These are phyloP conservation scores for Aspergillus taichungensis DNA, from an alignment of 495 filamentous ascomycete species.

Conservation along the genomic window DNA sequence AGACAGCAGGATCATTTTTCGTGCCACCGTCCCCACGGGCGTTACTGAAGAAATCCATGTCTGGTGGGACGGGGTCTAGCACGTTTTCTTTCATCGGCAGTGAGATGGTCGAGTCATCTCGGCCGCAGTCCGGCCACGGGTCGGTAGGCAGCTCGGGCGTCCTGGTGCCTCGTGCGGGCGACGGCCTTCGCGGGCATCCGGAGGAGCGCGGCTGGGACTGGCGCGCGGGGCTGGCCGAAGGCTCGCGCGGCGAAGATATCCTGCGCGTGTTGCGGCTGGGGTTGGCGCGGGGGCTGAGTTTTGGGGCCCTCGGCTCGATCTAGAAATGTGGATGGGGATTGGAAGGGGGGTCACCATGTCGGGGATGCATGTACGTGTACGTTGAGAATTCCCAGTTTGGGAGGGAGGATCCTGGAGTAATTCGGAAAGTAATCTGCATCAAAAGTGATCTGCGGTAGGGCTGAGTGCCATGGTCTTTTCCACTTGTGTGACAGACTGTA, in stretches of 20 bases:
- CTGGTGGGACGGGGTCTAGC: constrained; percentile 43
- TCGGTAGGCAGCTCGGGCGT: constrained; percentile 48
- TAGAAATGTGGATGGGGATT: neutral
- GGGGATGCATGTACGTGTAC: too few relatives aligned
- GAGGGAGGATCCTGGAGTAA: too few relatives aligned
- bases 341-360: too few relatives aligned
- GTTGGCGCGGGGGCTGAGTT: constrained; percentile 53
- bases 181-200: constrained; percentile 25
- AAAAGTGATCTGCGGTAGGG: neutral
- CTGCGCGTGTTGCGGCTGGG: constrained; percentile 63
- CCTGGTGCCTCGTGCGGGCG: constrained; percentile 33
- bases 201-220: constrained; percentile 73
- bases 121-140: constrained; percentile 39
- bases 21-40: constrained; percentile 46
- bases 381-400: too few relatives aligned
- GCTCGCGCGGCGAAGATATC: constrained; percentile 54
- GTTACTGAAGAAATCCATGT: constrained; percentile 59
- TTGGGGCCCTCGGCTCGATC: constrained; percentile 24
- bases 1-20: constrained; percentile 18
- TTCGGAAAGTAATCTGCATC: neutral
- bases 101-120: constrained; percentile 50
- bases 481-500: too few relatives aligned
- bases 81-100: constrained; percentile 64
- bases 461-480: too few relatives aligned
- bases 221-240: constrained; percentile 52